Percentiles rank a stretch among this genome's conserved stretches.
These are phyloP conservation scores for Lentinula sp. DNA, from an alignment of 768 basidiomycete species.

Conservation along the genomic window DNA sequence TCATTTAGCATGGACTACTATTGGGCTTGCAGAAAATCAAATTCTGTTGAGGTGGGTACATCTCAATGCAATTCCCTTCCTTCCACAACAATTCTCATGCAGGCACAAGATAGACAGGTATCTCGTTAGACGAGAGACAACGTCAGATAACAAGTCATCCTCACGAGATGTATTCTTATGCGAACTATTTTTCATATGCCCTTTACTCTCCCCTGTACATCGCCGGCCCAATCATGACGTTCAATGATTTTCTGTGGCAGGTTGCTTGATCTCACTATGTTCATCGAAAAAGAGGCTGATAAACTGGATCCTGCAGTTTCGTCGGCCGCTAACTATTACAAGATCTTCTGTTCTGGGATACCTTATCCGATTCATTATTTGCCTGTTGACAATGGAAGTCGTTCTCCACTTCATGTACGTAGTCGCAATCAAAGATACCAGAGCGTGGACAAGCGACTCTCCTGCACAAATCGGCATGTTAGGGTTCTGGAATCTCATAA, in stretches of 20 bases:
- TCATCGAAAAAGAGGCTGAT: too few species aligned
- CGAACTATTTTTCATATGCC: constrained; percentile 78
- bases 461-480: constrained; percentile 85
- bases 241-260: constrained; percentile 95
- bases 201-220: constrained; percentile 94
- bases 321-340: constrained; percentile 46
- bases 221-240: constrained; percentile 93
- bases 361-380: constrained; percentile 61
- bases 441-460: constrained; percentile 74
- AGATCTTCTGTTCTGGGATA: constrained; percentile 44
- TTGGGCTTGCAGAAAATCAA: constrained; percentile 58
- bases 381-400: constrained; percentile 81
- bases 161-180: constrained; percentile 53
- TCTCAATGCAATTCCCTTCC: background rate
- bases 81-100: background rate
- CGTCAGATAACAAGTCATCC: constrained; percentile 53
- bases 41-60: constrained; percentile 31
- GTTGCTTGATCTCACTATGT: constrained; percentile 30
- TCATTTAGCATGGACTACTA: constrained; percentile 93
- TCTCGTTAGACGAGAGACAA: constrained; percentile 46
- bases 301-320: constrained; percentile 36
- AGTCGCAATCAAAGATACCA: constrained; percentile 89
- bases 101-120: constrained; percentile 1
- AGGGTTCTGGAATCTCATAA: constrained; percentile 94
- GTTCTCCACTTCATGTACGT: constrained; percentile 95